Base-by-base conservation (phyloP, 129 eudicot species). In the Flaveria sonorensis region DNA sequence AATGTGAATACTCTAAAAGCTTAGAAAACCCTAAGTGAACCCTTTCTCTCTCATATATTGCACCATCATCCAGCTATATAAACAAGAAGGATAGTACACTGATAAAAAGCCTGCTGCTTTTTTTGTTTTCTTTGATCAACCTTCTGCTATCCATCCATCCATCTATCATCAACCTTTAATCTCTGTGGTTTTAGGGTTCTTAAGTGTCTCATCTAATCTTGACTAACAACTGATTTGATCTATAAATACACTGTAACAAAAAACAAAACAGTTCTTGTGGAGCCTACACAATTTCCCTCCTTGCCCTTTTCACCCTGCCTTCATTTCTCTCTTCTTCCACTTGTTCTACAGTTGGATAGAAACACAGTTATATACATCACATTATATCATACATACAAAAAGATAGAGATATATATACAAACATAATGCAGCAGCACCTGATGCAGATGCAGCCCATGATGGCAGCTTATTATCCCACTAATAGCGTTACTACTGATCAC, bases 401-500 rank as follows among this genome's bases (percentile, higher is more conserved):
- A 77, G 69, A 32, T 55, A 68, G 10, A 77, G 32, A 77, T 32
- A 45, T 10, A 57, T 10, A 64, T 42, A 77, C 32, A 70, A 14
- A 70, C 8, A 56, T 77, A 42, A 77, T 77, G 81, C 81, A 90
- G 89, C 98, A 92, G 98, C 97, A 94, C 98, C 98, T 93, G 97
- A 91, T 93, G 93, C 98, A 91, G 96, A 90, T 90, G 95, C 98
- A 90, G 88, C 97, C 97, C 92, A 93, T 94, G 92, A 94, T 94
- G 98, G 96, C 97, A 87, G 92, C 98, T 80, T 91, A 94, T 81
- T 91, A 94, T 83, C 92, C 93, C 80, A 89, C 78, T 83, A 91
- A 89, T 92, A 91, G 86, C 93, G 96, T 89, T 88, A 94, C 98
- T 53, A 91, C 97, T 89, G 97, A 94, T 91, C 96, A 87, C 79